These are phyloP conservation scores for Penicillium sp. DNA, from an alignment of 2,329 filamentous ascomycete species.

Conservation along the genomic window DNA sequence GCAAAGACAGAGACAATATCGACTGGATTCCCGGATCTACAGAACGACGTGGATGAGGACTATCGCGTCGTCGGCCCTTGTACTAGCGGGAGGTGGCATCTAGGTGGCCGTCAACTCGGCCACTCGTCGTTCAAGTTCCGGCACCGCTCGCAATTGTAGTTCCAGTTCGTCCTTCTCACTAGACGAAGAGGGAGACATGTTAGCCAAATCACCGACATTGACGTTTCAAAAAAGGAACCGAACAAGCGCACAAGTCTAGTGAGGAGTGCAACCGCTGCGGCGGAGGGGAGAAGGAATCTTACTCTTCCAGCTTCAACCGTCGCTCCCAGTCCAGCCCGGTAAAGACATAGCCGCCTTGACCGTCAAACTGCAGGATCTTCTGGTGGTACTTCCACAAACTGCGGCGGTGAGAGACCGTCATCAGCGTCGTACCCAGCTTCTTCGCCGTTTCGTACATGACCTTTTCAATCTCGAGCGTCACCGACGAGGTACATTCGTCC, in stretches of 20 bases:
- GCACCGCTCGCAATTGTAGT: conserved; percentile 73
- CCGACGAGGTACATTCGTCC: conserved; percentile 90
- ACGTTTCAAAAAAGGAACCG: background rate
- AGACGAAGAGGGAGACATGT: conserved; percentile 3
- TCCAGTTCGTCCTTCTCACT: conserved; percentile 91
- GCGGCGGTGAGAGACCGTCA: conserved; percentile 89
- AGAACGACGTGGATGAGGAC: background rate
- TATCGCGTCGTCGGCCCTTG: background rate
- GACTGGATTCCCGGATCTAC: background rate
- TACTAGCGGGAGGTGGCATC: background rate
- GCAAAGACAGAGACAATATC: too few relatives aligned
- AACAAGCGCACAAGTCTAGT: too few relatives aligned
- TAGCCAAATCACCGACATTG: conserved; percentile 4
- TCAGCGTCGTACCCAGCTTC: conserved; percentile 81
- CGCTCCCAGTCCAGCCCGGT: conserved; percentile 82
- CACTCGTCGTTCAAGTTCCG: conserved; percentile 80
- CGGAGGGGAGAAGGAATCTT: conserved; percentile 24
- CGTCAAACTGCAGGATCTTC: conserved; percentile 93
- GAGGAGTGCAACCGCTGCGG: background rate
- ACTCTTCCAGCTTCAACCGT: conserved; percentile 79
- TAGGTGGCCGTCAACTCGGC: conserved; percentile 61
- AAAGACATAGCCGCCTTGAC: conserved; percentile 86
- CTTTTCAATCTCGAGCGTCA: conserved; percentile 92
- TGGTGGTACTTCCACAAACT: conserved; percentile 96
- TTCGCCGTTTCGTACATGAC: conserved; percentile 98